Evolutionary conservation across 257 asterid species (phyloP).

Genomic region (Nicotiana tabacum): DNA sequence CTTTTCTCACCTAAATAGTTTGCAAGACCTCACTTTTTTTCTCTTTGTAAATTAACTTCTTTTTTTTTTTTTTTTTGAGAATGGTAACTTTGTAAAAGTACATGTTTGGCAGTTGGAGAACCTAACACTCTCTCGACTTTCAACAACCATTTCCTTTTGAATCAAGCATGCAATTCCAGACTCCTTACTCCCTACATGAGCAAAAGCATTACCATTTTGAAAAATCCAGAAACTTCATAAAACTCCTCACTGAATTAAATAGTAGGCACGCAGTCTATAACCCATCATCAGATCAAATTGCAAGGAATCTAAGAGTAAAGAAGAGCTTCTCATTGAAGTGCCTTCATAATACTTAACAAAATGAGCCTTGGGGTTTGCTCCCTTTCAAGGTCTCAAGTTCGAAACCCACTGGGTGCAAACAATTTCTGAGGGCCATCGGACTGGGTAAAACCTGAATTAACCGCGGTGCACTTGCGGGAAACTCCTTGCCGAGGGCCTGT

Average conservation of each 20-base stretch:
- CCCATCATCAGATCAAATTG: neutral
- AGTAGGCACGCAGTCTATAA: neutral
- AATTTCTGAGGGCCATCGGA: too few relatives aligned
- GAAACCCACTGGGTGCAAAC: too few relatives aligned
- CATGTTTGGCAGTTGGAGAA: neutral
- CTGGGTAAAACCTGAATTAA: too few relatives aligned
- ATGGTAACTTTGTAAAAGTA: neutral
- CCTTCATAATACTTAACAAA: neutral
- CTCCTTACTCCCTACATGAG: neutral
- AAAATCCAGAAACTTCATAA: neutral
- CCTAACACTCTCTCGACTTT: neutral
- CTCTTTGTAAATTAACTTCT: neutral
- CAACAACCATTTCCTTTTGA: neutral
- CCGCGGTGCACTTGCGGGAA: too few relatives aligned
- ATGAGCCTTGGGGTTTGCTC: too few relatives aligned
- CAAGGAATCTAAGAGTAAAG: neutral
- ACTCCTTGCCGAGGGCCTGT: too few relatives aligned
- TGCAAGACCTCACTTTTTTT: neutral
- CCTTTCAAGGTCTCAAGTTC: too few relatives aligned
- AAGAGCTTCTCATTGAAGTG: neutral
- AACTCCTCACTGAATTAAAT: neutral
- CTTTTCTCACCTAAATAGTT: neutral
- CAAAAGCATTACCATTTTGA: neutral
- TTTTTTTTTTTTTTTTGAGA: too few relatives aligned
- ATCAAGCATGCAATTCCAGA: neutral